Evolutionary conservation across 352 stramenopile species (phyloP), one percentile per base, ranked within the genome.

Genomic region (Stephanocyclus meneghinianus): DNA sequence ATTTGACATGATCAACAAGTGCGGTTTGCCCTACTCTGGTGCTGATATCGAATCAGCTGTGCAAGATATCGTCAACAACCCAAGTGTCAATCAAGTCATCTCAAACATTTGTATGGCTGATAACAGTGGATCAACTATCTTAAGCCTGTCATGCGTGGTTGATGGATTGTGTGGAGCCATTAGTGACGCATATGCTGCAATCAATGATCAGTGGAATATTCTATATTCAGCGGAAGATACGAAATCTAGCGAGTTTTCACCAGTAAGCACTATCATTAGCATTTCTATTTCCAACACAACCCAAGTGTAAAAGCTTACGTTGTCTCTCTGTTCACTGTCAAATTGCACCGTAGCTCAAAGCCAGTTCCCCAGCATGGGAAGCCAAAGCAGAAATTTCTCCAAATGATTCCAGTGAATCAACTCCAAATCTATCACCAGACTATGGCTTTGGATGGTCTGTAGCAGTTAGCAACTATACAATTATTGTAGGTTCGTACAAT

Each of bases 1-100:
- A 47, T 74, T 74, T 47, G 44, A 7, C 13, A 29, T 50, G 10
- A 59, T 65, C n/a, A 35, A 37, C 5, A 56, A 53, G 16, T 74
- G 66, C 29, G 37, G 42, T 32, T 4, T 60, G 6, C 4, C 51
- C 2, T 60, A 30, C 13, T 60, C 51, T 30, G 21, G 21, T n/a
- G n/a, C n/a, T 10, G 16, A 60, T 5, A 13, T 60, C 2, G 51
- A 60, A 60, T 5, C 11, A 16, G 51, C 16, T 10, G 51, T 60
- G n/a, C 2, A 7, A 2, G 13, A 60, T 37, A 21, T 60, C 51
- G 13, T 30, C 11, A 16, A 30, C 2, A 16, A 60, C 21, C 51
- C 51, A 6, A 32, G 11, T 60, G 1, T 6, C 2, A 60, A 60
- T 37, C 4, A 60, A 60, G 51, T 13, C 13, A 11, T 60, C 2